phyloP scores from a whole-genome alignment of 208 protist species.

The Hexamita inflata region DNA sequence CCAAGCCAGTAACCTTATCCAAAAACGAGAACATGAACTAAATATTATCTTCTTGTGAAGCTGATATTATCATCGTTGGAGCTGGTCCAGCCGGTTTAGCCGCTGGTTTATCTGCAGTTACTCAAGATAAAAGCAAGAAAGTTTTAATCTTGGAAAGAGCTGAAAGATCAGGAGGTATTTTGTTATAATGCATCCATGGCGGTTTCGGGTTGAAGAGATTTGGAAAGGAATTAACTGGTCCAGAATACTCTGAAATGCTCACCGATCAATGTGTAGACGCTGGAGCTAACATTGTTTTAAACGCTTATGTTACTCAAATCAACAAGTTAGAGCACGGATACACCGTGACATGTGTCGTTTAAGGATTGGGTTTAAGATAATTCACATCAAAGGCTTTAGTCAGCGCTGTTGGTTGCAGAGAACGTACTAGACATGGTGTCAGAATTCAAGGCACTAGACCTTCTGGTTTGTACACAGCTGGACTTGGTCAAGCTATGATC shows the following conservation, averaged over 20 bases:
- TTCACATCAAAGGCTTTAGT: slow-evolving; percentile 9
- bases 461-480: slow-evolving; percentile 32
- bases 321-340: not conserved
- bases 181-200: slow-evolving; percentile 27
- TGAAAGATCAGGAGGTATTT: slow-evolving; percentile 8
- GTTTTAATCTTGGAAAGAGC: slow-evolving; percentile 25
- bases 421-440: slow-evolving; percentile 6
- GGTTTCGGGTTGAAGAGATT: slow-evolving; percentile 4
- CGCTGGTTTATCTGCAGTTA: slow-evolving; percentile 6
- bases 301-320: slow-evolving; percentile 23
- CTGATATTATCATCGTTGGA: slow-evolving; percentile 33
- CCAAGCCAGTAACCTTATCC: too few species aligned
- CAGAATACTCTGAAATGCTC: slow-evolving; percentile 33
- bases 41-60: too few species aligned
- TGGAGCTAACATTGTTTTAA: not conserved
- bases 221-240: slow-evolving; percentile 25
- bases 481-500: slow-evolving; percentile 24
- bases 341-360: not conserved
- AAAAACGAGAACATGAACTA: too few species aligned
- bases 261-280: not conserved
- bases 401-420: slow-evolving; percentile 22
- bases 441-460: slow-evolving; percentile 26
- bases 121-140: not conserved
- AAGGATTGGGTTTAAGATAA: not conserved
- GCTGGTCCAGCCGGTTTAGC: slow-evolving; percentile 32